Conservation (phyloP, 1,284 basidiomycete species). For the Ganoderma sp. region DNA sequence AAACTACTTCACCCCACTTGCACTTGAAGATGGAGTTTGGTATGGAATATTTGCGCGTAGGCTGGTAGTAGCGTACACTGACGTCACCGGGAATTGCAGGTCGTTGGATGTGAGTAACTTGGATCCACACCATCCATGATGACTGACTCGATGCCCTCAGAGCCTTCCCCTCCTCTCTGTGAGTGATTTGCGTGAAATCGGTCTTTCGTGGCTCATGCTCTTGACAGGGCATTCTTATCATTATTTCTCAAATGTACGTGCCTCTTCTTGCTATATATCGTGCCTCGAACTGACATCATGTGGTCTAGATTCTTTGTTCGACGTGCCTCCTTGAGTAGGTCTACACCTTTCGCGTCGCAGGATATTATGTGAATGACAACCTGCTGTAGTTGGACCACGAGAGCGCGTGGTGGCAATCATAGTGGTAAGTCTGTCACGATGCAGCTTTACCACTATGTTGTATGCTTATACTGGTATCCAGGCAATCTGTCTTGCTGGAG, state of each 20-base stretch:
- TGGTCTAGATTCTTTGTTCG: slow-evolving; percentile 9
- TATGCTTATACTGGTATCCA: neutral
- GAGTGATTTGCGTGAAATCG: neutral
- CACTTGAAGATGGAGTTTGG: slow-evolving; percentile 5
- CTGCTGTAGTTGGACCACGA: neutral
- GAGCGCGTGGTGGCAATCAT: neutral
- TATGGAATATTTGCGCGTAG: neutral
- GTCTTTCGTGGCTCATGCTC: neutral
- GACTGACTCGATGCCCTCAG: neutral
- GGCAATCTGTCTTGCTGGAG: slow-evolving; percentile 4
- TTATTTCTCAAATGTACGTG: slow-evolving; percentile 10
- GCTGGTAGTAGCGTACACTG: no score
- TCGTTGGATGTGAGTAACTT: slow-evolving; percentile 7
- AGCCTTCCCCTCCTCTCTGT: slow-evolving; percentile 6
- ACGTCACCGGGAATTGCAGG: neutral
- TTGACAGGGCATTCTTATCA: slow-evolving; percentile 6
- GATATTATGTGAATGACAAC: neutral
- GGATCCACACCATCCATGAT: neutral
- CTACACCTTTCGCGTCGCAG: neutral
- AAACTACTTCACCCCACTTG: neutral
- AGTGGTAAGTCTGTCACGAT: neutral
- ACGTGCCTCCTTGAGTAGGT: slow-evolving; percentile 9
- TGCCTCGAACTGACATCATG: neutral
- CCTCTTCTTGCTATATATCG: no score
- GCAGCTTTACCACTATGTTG: neutral